Evolutionary conservation across 164 flowering plant species (phyloP).

Genomic region (Houttuynia cordata): DNA sequence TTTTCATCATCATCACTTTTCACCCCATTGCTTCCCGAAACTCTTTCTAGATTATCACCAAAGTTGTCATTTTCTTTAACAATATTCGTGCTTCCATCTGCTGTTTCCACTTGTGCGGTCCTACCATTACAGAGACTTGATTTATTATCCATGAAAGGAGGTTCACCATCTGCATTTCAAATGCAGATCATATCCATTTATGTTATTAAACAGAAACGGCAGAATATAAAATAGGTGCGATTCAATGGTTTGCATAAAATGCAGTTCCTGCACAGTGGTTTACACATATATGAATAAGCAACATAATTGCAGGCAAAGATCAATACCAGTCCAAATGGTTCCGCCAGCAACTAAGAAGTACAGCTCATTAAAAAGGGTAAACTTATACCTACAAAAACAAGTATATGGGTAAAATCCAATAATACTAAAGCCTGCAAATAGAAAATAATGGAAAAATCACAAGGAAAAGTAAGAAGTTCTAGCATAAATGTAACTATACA

Average conservation of each 20-base stretch:
- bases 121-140: conserved; percentile 11
- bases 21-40: conserved; percentile 10
- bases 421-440: not conserved
- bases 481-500: not conserved
- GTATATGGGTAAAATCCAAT: not conserved
- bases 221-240: too few species aligned
- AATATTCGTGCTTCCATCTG: not conserved
- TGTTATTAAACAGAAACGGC: not conserved
- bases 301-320: not conserved
- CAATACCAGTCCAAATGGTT: conserved; percentile 90
- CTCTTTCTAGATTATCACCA: conserved; percentile 15
- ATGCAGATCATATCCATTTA: not conserved
- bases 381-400: conserved; percentile 76
- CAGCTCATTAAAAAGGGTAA: conserved; percentile 94
- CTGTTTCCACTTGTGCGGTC: conserved; percentile 7
- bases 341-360: conserved; percentile 98
- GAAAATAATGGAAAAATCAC: not conserved
- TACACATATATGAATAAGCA: too few species aligned
- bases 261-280: not conserved
- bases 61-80: conserved; percentile 16
- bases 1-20: conserved; percentile 14
- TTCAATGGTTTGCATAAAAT: too few species aligned
- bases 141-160: conserved; percentile 16
- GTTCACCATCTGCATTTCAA: conserved; percentile 40
- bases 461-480: not conserved